Evolutionary conservation across 768 basidiomycete genomes (phyloP).

Genomic region (Fistulinella prunicolor): DNA sequence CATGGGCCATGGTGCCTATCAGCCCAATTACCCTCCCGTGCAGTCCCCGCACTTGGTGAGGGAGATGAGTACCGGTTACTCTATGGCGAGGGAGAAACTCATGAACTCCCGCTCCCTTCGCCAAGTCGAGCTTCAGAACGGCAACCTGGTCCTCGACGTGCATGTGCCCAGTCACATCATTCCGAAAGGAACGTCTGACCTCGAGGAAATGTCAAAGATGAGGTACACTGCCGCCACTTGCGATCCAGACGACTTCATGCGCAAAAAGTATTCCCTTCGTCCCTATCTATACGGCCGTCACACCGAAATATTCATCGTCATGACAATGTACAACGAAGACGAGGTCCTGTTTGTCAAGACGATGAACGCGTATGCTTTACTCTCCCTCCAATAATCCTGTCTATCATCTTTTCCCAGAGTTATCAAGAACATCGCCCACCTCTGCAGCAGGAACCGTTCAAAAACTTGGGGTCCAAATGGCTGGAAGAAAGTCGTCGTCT

Average conservation of each 20-base stretch:
- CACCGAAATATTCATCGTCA: constrained; percentile 92
- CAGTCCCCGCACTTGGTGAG: constrained; percentile 48
- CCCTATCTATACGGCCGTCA: constrained; percentile 76
- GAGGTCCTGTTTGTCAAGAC: constrained; percentile 74
- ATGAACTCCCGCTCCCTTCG: constrained; percentile 78
- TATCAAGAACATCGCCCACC: constrained; percentile 81
- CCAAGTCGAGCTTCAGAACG: constrained; percentile 76
- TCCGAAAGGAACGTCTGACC: constrained; percentile 56
- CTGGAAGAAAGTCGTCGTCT: constrained; percentile 90
- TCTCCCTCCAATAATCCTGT: constrained; percentile 1
- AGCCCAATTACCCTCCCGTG: constrained; percentile 59
- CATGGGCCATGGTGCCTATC: constrained; percentile 43
- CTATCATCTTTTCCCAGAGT: constrained; percentile 45
- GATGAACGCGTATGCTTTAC: constrained; percentile 70
- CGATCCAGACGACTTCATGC: constrained; percentile 86
- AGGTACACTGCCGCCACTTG: constrained; percentile 87
- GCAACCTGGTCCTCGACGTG: constrained; percentile 83
- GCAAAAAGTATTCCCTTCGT: constrained; percentile 70
- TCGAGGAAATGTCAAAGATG: constrained; percentile 81
- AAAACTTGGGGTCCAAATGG: constrained; percentile 87
- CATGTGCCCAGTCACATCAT: constrained; percentile 77
- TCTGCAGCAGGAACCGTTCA: constrained; percentile 66
- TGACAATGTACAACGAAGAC: constrained; percentile 97
- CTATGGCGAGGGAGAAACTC: constrained; percentile 70
- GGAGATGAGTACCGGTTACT: constrained; percentile 55